Conservation (phyloP, 345 rosid species). For the Populus deltoides region DNA sequence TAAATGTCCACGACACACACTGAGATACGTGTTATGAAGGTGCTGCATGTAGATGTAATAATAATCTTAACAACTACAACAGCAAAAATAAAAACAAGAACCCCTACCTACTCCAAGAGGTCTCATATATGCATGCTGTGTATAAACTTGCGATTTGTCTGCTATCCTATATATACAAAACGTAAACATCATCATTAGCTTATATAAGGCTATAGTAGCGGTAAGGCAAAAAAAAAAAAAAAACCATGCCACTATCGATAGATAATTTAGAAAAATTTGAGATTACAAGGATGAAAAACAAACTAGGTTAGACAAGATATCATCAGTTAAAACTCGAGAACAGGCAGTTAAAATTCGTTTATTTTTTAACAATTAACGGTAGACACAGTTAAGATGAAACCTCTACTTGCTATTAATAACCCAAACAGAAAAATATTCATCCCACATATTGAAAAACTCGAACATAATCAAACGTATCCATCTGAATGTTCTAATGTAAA, state of each 20-base stretch:
- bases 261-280: neutral
- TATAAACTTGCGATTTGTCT: conserved; percentile 92
- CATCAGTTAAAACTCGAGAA: neutral
- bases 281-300: neutral
- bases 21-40: neutral
- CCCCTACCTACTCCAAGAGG: conserved; percentile 95
- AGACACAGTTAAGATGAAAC: neutral
- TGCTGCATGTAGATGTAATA: neutral
- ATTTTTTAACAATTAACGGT: too few species aligned
- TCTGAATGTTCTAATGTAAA: neutral
- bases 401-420: neutral
- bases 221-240: neutral
- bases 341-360: too few species aligned
- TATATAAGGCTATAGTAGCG: neutral
- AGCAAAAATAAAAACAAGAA: neutral
- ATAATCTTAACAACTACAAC: neutral
- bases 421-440: neutral
- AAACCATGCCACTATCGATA: neutral
- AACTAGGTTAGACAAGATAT: neutral
- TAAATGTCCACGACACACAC: neutral
- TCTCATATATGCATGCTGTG: conserved; percentile 99
- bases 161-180: conserved; percentile 65
- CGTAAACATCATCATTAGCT: neutral
- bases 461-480: neutral
- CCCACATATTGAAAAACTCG: neutral